Evolutionary conservation across 140 eudicot species (phyloP).

Genomic region (Cichorium intybus): DNA sequence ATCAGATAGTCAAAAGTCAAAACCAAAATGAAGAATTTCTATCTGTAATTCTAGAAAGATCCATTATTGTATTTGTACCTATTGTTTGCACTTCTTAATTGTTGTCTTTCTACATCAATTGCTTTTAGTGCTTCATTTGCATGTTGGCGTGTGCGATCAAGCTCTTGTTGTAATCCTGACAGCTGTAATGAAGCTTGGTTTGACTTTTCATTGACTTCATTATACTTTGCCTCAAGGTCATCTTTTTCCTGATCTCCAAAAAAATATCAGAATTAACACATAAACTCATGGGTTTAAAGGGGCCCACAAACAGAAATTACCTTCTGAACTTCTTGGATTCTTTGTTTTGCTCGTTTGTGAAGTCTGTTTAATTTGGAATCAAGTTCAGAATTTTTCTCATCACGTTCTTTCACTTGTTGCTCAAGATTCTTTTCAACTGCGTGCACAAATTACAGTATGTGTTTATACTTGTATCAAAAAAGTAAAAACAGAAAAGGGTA

Average conservation of each 20-base stretch:
- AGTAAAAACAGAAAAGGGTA: not conserved
- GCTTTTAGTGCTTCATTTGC: constrained; percentile 95
- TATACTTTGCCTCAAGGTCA: constrained; percentile 80
- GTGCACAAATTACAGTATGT: constrained; percentile 27
- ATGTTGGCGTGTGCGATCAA: constrained; percentile 90
- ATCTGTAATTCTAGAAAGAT: not conserved
- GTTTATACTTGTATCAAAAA: constrained; percentile 18
- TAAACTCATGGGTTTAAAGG: constrained; percentile 3
- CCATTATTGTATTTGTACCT: constrained; percentile 50
- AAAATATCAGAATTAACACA: constrained; percentile 22
- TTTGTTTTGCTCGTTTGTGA: constrained; percentile 99
- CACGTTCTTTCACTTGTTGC: constrained; percentile 89
- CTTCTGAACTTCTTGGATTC: constrained; percentile 98
- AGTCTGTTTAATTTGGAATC: constrained; percentile 93
- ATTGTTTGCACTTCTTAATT: constrained; percentile 85
- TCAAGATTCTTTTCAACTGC: constrained; percentile 84
- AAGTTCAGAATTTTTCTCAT: constrained; percentile 83
- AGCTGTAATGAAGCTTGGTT: constrained; percentile 73
- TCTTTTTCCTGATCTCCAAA: constrained; percentile 85
- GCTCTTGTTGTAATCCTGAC: constrained; percentile 75
- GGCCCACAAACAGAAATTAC: constrained; percentile 39
- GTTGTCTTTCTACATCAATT: constrained; percentile 91
- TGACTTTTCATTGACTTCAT: constrained; percentile 79
- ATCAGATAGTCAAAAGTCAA: constrained; percentile 16
- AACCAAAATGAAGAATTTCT: not conserved